Evolutionary conservation across 169 alveolate genomes (phyloP).

Genomic region (Cryptosporidium felis): DNA sequence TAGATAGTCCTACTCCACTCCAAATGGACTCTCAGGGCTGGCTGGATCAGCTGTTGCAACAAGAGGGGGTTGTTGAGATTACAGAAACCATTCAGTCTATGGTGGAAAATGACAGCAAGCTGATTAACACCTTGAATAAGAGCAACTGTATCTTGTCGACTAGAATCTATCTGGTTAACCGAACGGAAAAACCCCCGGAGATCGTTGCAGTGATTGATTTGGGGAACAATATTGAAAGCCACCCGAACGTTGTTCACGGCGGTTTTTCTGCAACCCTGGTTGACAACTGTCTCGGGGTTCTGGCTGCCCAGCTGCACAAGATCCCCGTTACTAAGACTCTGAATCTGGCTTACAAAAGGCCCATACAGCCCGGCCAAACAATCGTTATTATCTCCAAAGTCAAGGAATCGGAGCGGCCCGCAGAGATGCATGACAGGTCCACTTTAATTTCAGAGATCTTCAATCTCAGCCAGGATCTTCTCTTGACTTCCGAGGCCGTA

Average conservation of each 20-base stretch:
- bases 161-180: neutral
- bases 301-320: constrained; percentile 41
- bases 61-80: neutral
- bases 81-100: neutral
- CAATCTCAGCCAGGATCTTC: constrained; percentile 6
- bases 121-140: constrained; percentile 13
- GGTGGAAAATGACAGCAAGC: neutral
- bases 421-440: constrained; percentile 1
- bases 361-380: constrained; percentile 33
- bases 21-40: neutral
- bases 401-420: neutral
- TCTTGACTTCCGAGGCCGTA: constrained; percentile 36
- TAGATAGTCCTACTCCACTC: neutral
- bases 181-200: neutral
- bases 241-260: constrained; percentile 57
- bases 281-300: constrained; percentile 58
- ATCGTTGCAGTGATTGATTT: neutral
- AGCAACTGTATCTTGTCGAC: constrained; percentile 5
- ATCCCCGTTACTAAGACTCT: constrained; percentile 60
- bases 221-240: constrained; percentile 61
- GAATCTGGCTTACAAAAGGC: constrained; percentile 43
- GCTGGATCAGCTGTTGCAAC: neutral
- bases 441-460: constrained; percentile 43
- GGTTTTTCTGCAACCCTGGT: constrained; percentile 65
- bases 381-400: constrained; percentile 21